A percentile compares a stretch with the other conserved stretches of the same genome.
Evolutionary conservation across 352 stramenopile species (phyloP).

Genomic region (Phytophthora brassicae): DNA sequence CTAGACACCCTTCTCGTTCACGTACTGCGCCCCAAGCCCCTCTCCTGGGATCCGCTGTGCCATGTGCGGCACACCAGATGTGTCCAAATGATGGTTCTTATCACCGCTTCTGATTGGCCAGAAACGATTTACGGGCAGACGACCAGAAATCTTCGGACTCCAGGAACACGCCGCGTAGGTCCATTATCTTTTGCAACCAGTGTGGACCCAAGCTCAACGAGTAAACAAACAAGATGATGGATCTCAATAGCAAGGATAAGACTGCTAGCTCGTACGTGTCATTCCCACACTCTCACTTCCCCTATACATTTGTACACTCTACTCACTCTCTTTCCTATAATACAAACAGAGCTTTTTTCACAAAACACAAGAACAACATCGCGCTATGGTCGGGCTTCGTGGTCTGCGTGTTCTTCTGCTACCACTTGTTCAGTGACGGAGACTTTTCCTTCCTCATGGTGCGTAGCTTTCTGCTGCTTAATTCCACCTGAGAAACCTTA

Average conservation of each 20-base stretch:
- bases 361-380: constrained; percentile 94
- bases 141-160: constrained; percentile 30
- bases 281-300: background rate
- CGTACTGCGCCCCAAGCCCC: background rate
- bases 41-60: background rate
- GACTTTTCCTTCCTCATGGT: constrained; percentile 99
- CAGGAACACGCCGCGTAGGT: constrained; percentile 22
- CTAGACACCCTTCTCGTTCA: too few relatives aligned
- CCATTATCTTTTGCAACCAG: constrained; percentile 27
- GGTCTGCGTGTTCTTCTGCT: constrained; percentile 93
- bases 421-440: constrained; percentile 96
- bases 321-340: background rate
- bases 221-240: constrained; percentile 51
- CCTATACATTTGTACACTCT: background rate
- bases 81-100: constrained; percentile 16
- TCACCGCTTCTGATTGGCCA: constrained; percentile 7
- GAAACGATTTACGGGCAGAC: constrained; percentile 12
- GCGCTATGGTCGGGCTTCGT: constrained; percentile 96
- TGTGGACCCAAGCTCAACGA: background rate
- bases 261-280: constrained; percentile 45
- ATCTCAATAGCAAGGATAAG: constrained; percentile 62
- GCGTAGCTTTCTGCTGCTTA: background rate
- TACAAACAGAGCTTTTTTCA: constrained; percentile 72
- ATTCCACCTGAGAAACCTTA: background rate
- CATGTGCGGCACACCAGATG: constrained; percentile 12